Percentiles rank a stretch among this genome's conserved stretches.
phyloP scores from a whole-genome alignment of 805 yeast genomes.

The Teunomyces aglyptinius region DNA sequence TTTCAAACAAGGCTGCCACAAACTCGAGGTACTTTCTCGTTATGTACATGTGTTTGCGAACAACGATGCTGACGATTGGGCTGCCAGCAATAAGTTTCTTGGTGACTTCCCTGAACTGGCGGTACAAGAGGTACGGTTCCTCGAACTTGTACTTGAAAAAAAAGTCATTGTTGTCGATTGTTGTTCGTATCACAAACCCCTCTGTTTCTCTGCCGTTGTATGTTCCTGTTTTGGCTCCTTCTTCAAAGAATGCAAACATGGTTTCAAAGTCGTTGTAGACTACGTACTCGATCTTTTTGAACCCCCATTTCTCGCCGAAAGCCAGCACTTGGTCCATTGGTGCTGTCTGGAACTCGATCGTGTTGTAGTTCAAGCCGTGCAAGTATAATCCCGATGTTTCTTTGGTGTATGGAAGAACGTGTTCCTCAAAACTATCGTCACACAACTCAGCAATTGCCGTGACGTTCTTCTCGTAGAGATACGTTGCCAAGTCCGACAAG shows the following conservation, averaged over 20 bases:
- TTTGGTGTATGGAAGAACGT: conserved; percentile 69
- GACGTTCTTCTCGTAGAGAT: conserved; percentile 47
- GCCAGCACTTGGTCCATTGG: conserved; percentile 56
- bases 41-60: conserved; percentile 50
- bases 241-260: conserved; percentile 52
- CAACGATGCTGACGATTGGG: conserved; percentile 9
- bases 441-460: conserved; percentile 94
- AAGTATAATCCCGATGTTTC: conserved; percentile 78
- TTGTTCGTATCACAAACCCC: conserved; percentile 88
- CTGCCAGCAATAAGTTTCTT: conserved; percentile 45
- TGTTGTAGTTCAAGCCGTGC: conserved; percentile 82
- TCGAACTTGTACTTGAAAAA: conserved; percentile 94
- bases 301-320: conserved; percentile 71
- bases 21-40: conserved; percentile 70
- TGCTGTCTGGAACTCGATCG: conserved; percentile 59
- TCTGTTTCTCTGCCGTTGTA: conserved; percentile 75
- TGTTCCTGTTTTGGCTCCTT: conserved; percentile 62
- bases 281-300: conserved; percentile 54
- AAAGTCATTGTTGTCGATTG: conserved; percentile 42
- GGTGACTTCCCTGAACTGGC: conserved; percentile 89
- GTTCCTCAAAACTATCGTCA: conserved; percentile 93
- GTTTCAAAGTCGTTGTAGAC: conserved; percentile 34
- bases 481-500: conserved; percentile 51
- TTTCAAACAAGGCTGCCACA: conserved; percentile 53
- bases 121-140: conserved; percentile 88